phyloP scores from a whole-genome alignment of 1,139 yeast species.

The Blastobotrys ciferrii region DNA sequence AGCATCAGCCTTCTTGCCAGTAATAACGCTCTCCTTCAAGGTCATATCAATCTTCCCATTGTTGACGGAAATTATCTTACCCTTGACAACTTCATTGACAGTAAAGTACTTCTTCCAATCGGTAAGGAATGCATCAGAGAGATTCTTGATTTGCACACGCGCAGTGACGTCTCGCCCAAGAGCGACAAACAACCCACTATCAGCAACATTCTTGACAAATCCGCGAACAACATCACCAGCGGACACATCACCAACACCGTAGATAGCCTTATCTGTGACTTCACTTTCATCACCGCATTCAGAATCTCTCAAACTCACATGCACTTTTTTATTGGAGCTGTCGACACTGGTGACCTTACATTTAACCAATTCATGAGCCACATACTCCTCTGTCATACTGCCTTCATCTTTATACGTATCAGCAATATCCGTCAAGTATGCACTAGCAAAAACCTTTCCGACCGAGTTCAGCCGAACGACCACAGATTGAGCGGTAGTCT shows the following conservation, averaged over 20 bases:
- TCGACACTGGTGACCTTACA: constrained; percentile 62
- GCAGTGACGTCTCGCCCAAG: constrained; percentile 74
- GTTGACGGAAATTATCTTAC: constrained; percentile 62
- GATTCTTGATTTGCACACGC: constrained; percentile 75
- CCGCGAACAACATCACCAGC: constrained; percentile 78
- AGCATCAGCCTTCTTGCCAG: constrained; percentile 53
- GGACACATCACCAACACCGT: constrained; percentile 52
- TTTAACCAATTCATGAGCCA: constrained; percentile 55
- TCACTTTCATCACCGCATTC: constrained; percentile 31
- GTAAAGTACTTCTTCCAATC: constrained; percentile 84
- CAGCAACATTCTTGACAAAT: constrained; percentile 69
- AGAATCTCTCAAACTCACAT: constrained; percentile 59
- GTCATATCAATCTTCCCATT: constrained; percentile 67
- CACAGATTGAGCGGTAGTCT: constrained; percentile 59
- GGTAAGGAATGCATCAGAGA: constrained; percentile 75
- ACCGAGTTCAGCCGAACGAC: constrained; percentile 57
- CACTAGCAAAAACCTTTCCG: constrained; percentile 54
- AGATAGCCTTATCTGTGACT: constrained; percentile 54
- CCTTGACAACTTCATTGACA: constrained; percentile 71
- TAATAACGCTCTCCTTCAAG: constrained; percentile 76
- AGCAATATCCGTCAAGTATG: constrained; percentile 75
- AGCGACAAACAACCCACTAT: constrained; percentile 76
- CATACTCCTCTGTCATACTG: constrained; percentile 47
- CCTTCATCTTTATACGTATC: constrained; percentile 55
- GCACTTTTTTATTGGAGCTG: constrained; percentile 53